Evolutionary conservation across 768 basidiomycete species (phyloP), one percentile per base, ranked within the genome.

Genomic region (Rickenella mellea): DNA sequence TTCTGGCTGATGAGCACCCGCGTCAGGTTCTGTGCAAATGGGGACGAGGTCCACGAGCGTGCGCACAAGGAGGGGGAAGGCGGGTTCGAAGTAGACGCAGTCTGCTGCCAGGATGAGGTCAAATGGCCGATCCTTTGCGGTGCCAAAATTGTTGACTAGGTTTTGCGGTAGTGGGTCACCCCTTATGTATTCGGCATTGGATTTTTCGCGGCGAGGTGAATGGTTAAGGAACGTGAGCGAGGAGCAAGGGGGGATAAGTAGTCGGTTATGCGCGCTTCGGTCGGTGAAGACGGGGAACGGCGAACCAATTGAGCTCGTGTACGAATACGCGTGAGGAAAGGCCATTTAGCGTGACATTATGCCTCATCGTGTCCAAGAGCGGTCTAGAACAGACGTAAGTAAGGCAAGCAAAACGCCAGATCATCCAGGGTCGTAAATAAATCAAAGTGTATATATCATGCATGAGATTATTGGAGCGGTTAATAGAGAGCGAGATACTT

Each of bases 11-110:
- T 69, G 65, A 21, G 54, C 47, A 9, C 50, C 56, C 25, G 57
- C 37, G 6, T 55, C 57, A 1, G 73, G 50, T n/a, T n/a, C n/a
- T n/a, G n/a, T n/a, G n/a, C n/a, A n/a, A n/a, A n/a, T n/a, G 0
- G 51, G 35, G 2, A 58, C 66, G 27, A 94, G 73, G 32, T 81
- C 74, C 26, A 65, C 69, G 25, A 97, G 67, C 0, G 91, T 93
- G 48, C 80, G 61, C 2, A 92, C 84, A 1, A 97, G 74, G 10
- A 92, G 71, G 6, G 90, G 83, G 53, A 96, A 97, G 0, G 88
- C 80, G 10, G 90, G 88, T 61, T 96, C 92, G 49, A 89, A 91
- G 64, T 97, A 97, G 7, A 97, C 91, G 51, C 92, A 97, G 55
- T 97, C 92, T 1, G 92, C 92, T 2, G 87, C 89, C 4, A 97